phyloP scores from a whole-genome alignment of 177 flowering plant species.

The Vitis hybrid region DNA sequence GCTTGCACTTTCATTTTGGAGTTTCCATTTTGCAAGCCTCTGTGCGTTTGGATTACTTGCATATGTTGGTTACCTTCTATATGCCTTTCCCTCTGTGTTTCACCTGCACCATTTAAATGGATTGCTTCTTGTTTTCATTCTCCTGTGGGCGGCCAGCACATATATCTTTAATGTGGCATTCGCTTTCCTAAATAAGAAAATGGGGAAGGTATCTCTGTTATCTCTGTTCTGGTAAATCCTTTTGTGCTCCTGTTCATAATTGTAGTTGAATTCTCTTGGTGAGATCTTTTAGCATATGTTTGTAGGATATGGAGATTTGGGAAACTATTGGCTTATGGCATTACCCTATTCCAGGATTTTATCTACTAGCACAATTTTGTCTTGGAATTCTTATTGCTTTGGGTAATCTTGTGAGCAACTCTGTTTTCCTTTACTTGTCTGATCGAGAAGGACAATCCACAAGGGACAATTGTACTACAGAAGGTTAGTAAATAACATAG shows the following conservation, averaged over 20 bases:
- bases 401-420: slow-evolving; percentile 93
- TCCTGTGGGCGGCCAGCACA: slow-evolving; percentile 94
- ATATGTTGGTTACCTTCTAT: slow-evolving; percentile 86
- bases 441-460: slow-evolving; percentile 56
- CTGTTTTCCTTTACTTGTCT: slow-evolving; percentile 79
- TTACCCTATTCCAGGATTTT: slow-evolving; percentile 93
- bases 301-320: slow-evolving; percentile 94
- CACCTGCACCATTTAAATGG: slow-evolving; percentile 90
- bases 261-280: neutral
- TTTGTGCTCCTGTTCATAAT: neutral
- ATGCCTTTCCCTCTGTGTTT: slow-evolving; percentile 90
- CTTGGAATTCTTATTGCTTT: slow-evolving; percentile 91
- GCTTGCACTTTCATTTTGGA: slow-evolving; percentile 97
- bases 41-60: slow-evolving; percentile 93
- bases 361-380: slow-evolving; percentile 86
- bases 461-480: slow-evolving; percentile 36
- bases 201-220: slow-evolving; percentile 53
- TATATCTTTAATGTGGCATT: slow-evolving; percentile 92
- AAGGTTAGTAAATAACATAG: slow-evolving; percentile 36
- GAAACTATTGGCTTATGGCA: slow-evolving; percentile 98
- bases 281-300: slow-evolving; percentile 4
- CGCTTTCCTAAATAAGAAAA: slow-evolving; percentile 59
- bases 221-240: neutral
- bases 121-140: slow-evolving; percentile 92
- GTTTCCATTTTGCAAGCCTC: slow-evolving; percentile 90